These are phyloP conservation scores for Lentinus tigrinus DNA, from an alignment of 768 basidiomycete species.

Conservation along the genomic window DNA sequence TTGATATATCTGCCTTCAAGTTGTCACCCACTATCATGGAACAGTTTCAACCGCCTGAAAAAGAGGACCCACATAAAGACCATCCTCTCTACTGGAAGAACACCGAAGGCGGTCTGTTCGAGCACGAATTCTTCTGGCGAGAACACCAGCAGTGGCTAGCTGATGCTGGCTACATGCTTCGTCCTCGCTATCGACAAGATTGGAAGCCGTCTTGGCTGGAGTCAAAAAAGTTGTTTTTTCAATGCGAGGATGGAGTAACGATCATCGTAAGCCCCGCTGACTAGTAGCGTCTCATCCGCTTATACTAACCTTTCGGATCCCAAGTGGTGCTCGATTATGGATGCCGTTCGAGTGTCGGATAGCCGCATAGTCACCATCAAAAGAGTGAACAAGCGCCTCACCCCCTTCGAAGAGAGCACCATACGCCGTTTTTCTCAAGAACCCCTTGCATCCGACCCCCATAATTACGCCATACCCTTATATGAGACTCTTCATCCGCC, in stretches of 20 bases:
- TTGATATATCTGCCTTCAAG: no score
- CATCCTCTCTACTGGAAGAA: no score
- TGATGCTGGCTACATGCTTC: not conserved
- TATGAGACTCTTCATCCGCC: slow-evolving; percentile 21
- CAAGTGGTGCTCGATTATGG: slow-evolving; percentile 7
- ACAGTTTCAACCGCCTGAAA: no score
- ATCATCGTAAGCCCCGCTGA: no score
- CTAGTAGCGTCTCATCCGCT: not conserved
- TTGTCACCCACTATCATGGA: no score
- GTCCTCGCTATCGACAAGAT: not conserved
- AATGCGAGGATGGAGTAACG: not conserved
- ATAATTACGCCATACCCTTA: slow-evolving; percentile 26
- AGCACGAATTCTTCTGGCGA: not conserved
- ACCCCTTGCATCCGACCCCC: slow-evolving; percentile 7
- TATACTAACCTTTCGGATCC: no score
- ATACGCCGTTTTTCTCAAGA: slow-evolving; percentile 5
- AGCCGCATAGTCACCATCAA: slow-evolving; percentile 17
- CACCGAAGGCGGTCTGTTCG: not conserved
- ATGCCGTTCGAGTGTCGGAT: slow-evolving; percentile 22
- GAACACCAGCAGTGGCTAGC: not conserved
- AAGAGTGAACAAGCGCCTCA: slow-evolving; percentile 1
- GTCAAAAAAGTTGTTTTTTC: not conserved
- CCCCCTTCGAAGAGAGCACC: slow-evolving; percentile 21
- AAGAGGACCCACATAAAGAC: no score
- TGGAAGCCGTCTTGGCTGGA: not conserved